Percentiles rank a stretch among this genome's conserved stretches.
phyloP scores from a whole-genome alignment of 139 green algal genomes.

The Chlorella ohadii region DNA sequence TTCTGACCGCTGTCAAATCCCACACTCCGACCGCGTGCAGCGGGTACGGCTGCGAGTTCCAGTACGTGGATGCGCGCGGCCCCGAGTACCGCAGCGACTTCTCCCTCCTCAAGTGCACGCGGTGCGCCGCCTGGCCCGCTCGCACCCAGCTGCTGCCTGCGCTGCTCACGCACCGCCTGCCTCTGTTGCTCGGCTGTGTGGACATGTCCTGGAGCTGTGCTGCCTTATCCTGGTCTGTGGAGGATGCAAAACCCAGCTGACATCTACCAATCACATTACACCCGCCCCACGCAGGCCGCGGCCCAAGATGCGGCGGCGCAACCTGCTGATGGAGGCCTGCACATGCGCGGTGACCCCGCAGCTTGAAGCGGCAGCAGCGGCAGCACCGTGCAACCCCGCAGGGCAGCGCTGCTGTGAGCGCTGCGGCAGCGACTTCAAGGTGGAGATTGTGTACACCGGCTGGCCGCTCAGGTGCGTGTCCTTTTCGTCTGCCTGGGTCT shows the following conservation, averaged over 20 bases:
- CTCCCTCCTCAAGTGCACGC: slow-evolving; percentile 7
- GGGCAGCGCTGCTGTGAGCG: background rate
- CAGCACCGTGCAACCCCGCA: background rate
- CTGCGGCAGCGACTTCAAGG: slow-evolving; percentile 3
- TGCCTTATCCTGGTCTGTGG: background rate
- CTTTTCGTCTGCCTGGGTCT: background rate
- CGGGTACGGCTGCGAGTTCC: background rate
- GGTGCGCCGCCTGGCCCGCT: background rate
- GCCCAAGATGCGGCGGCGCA: background rate
- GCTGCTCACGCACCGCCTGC: background rate
- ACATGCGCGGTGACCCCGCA: background rate
- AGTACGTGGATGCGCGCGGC: background rate
- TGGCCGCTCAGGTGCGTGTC: slow-evolving; percentile 5
- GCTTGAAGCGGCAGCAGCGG: background rate
- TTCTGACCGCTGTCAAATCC: too few species aligned
- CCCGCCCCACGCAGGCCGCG: background rate
- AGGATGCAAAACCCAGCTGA: too few species aligned
- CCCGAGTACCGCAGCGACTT: background rate
- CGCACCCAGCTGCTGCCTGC: background rate
- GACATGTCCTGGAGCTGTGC: background rate
- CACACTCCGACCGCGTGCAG: too few species aligned
- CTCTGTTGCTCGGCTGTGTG: background rate
- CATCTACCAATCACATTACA: too few species aligned
- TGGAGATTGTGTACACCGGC: background rate
- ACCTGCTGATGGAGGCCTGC: slow-evolving; percentile 2